Conservation (phyloP, 495 filamentous ascomycete species). For the Penicillium angulare region DNA sequence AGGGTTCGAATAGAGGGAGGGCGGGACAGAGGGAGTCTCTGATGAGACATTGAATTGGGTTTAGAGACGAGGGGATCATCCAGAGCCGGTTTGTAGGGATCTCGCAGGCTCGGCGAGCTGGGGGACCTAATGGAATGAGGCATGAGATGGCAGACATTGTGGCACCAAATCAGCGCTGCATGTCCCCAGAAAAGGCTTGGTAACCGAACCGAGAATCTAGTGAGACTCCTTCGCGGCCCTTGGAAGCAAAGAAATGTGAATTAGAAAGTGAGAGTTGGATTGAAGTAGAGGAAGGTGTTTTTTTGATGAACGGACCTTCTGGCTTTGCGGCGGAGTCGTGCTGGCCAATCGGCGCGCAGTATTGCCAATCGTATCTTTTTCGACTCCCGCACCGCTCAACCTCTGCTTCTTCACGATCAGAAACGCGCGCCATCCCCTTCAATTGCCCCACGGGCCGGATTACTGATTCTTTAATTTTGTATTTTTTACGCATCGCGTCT, state of each 20-base stretch:
- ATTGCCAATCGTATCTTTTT: slow-evolving; percentile 44
- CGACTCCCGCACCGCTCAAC: background rate
- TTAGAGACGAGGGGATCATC: slow-evolving; percentile 36
- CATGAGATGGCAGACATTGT: slow-evolving; percentile 66
- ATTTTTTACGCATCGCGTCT: background rate
- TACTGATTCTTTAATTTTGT: background rate
- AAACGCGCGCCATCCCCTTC: background rate
- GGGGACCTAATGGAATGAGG: slow-evolving; percentile 55
- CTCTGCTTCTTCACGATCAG: slow-evolving; percentile 5
- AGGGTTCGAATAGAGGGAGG: slow-evolving; percentile 34
- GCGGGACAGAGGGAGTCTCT: slow-evolving; percentile 27
- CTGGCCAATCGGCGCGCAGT: slow-evolving; percentile 41
- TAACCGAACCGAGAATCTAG: slow-evolving; percentile 4
- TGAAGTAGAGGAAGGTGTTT: slow-evolving; percentile 18
- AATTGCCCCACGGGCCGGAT: background rate
- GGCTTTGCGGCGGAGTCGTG: slow-evolving; percentile 40
- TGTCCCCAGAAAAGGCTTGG: slow-evolving; percentile 26
- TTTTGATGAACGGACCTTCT: slow-evolving; percentile 32
- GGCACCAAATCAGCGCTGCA: slow-evolving; percentile 46
- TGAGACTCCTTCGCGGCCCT: slow-evolving; percentile 14
- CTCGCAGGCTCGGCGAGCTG: slow-evolving; percentile 51
- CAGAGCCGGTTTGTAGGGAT: slow-evolving; percentile 45
- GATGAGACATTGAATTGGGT: slow-evolving; percentile 32
- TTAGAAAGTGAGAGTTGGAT: background rate
- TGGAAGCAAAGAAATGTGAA: slow-evolving; percentile 6